These are phyloP conservation scores for Paracorniculantispora psalliotae DNA, from an alignment of 2,329 filamentous ascomycete species.

Conservation along the genomic window DNA sequence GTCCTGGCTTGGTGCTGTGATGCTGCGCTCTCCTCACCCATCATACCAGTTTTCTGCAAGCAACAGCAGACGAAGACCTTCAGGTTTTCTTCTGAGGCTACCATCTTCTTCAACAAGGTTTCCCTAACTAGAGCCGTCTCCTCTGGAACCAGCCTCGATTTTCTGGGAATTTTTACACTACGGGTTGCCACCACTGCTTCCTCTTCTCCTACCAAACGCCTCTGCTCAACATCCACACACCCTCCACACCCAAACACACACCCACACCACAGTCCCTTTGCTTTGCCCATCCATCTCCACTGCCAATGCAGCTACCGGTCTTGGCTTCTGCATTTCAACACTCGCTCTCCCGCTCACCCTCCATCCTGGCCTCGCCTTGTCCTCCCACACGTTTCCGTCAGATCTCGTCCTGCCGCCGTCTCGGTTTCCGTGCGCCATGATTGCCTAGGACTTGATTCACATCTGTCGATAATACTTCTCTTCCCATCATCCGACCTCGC, in stretches of 20 bases:
- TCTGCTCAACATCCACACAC: background rate
- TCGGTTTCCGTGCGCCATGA: conserved; percentile 5
- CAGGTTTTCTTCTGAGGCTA: too few relatives aligned
- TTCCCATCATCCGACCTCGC: background rate
- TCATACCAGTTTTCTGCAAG: too few relatives aligned
- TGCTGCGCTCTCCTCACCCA: too few relatives aligned
- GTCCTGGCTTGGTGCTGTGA: too few relatives aligned
- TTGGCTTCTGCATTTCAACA: conserved; percentile 11
- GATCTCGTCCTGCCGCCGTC: background rate
- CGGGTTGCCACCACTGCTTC: too few relatives aligned
- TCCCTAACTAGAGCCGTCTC: too few relatives aligned
- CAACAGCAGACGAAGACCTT: too few relatives aligned
- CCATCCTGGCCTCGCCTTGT: background rate
- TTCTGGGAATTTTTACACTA: too few relatives aligned
- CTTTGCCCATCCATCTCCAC: conserved; percentile 8
- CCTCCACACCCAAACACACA: background rate
- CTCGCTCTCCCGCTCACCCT: background rate
- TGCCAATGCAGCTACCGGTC: background rate
- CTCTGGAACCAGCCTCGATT: too few relatives aligned
- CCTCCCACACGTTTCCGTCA: background rate
- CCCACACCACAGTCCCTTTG: background rate
- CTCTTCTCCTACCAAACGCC: too few relatives aligned
- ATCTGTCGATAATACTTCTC: background rate
- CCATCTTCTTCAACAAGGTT: too few relatives aligned
- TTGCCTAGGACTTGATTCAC: background rate